These are phyloP conservation scores for Artemisia argyi DNA, from an alignment of 129 eudicot species.

Conservation along the genomic window DNA sequence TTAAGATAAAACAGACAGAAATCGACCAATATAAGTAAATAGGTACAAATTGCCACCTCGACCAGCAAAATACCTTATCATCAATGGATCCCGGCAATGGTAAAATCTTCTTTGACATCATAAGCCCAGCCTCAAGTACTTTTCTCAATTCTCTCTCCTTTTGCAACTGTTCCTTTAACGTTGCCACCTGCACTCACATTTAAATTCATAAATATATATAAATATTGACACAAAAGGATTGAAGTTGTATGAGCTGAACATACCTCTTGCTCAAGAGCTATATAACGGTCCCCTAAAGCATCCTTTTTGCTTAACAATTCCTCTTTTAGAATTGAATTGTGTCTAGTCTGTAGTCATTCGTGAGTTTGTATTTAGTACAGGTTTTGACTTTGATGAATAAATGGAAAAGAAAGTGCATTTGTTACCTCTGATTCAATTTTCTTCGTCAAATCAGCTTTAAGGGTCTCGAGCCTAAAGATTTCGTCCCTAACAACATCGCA, in stretches of 20 bases:
- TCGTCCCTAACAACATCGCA: conserved; percentile 51
- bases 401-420: not conserved
- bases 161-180: conserved; percentile 61
- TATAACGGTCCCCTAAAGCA: conserved; percentile 65
- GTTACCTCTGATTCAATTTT: conserved; percentile 59
- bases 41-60: not conserved
- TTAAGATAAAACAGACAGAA: not conserved
- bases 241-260: not conserved
- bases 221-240: conserved; percentile 3
- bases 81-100: conserved; percentile 46
- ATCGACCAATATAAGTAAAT: not conserved
- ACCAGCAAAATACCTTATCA: conserved; percentile 60
- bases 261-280: conserved; percentile 81
- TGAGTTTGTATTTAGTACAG: not conserved
- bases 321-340: conserved; percentile 55
- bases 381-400: conserved; percentile 1
- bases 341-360: conserved; percentile 43
- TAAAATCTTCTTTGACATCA: conserved; percentile 38
- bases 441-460: conserved; percentile 50
- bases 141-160: conserved; percentile 71
- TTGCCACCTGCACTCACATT: conserved; percentile 55
- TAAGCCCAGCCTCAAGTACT: conserved; percentile 63
- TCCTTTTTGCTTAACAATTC: conserved; percentile 56
- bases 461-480: conserved; percentile 66
- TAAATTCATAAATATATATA: conserved; percentile 5